Evolutionary conservation across 805 yeast genomes (phyloP).

Genomic region (Saccharomycopsis sp.): DNA sequence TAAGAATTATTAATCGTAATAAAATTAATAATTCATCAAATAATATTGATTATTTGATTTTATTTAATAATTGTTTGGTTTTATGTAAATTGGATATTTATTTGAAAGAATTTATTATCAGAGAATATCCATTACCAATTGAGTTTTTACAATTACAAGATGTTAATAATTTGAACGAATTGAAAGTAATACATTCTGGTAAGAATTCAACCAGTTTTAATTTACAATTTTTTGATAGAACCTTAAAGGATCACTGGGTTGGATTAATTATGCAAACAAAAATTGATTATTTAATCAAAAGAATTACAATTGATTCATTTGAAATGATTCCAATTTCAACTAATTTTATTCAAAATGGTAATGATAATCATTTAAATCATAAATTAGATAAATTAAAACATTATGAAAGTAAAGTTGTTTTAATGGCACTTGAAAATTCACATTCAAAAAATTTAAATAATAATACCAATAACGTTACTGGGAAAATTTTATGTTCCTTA

Average conservation of each 20-base stretch:
- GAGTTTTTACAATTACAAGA: conserved; percentile 14
- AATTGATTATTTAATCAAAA: conserved; percentile 7
- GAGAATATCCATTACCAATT: conserved; percentile 17
- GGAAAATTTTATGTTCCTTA: conserved; percentile 14
- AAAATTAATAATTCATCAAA: conserved; percentile 14
- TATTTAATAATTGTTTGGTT: conserved; percentile 16
- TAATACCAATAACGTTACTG: conserved; percentile 5
- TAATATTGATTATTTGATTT: conserved; percentile 14
- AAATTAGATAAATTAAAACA: conserved; percentile 1
- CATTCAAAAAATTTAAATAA: conserved; percentile 1
- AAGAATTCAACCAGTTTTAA: conserved; percentile 5
- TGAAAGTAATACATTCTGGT: conserved; percentile 11
- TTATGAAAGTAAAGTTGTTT: conserved; percentile 4
- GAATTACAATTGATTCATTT: conserved; percentile 11
- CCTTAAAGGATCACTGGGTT: conserved; percentile 14
- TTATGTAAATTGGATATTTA: conserved; percentile 17
- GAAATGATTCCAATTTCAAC: conserved; percentile 9
- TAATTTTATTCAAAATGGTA: conserved; percentile 3
- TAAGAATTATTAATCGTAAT: conserved; percentile 14
- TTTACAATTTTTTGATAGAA: conserved; percentile 11
- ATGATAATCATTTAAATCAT: neutral
- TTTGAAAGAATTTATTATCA: conserved; percentile 14
- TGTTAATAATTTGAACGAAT: conserved; percentile 2
- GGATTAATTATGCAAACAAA: conserved; percentile 14
- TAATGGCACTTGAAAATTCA: conserved; percentile 11